Conservation (phyloP, 495 filamentous ascomycete genomes). For the Trichocladium uniseriatum region DNA sequence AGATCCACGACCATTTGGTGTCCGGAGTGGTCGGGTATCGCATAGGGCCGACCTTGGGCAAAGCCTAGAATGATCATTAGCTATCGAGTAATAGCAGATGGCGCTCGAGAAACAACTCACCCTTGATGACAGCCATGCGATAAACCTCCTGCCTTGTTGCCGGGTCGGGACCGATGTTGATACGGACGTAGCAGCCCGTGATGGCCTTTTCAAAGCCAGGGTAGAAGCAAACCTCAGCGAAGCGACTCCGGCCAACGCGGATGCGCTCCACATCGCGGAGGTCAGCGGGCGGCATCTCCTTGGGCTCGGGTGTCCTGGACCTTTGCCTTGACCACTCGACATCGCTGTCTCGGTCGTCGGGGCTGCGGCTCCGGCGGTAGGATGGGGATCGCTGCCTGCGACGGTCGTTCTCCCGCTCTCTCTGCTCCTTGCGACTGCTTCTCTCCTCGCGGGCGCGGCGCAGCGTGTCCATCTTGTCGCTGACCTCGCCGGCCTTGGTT, state of each 20-base stretch:
- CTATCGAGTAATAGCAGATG: background rate
- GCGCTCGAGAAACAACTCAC: slow-evolving; percentile 33
- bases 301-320: slow-evolving; percentile 39
- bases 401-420: slow-evolving; percentile 57
- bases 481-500: slow-evolving; percentile 72
- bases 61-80: slow-evolving; percentile 48
- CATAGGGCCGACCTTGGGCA: slow-evolving; percentile 67
- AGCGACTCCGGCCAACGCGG: slow-evolving; percentile 69
- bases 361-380: slow-evolving; percentile 41
- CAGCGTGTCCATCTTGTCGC: slow-evolving; percentile 67
- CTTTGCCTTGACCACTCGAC: slow-evolving; percentile 51
- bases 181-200: slow-evolving; percentile 66
- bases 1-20: slow-evolving; percentile 65
- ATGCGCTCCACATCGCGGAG: slow-evolving; percentile 75
- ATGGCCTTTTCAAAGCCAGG: slow-evolving; percentile 79
- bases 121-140: slow-evolving; percentile 77
- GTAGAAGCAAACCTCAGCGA: slow-evolving; percentile 80
- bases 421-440: slow-evolving; percentile 62
- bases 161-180: slow-evolving; percentile 65
- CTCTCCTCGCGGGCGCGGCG: slow-evolving; percentile 80
- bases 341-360: slow-evolving; percentile 72
- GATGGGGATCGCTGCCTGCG: slow-evolving; percentile 41
- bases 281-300: slow-evolving; percentile 47
- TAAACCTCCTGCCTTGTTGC: slow-evolving; percentile 64
- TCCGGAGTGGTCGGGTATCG: slow-evolving; percentile 58